Evolutionary conservation across 2,329 filamentous ascomycete species (phyloP), one percentile per base, ranked within the genome.

Genomic region (Berkeleyomyces rouxiae): DNA sequence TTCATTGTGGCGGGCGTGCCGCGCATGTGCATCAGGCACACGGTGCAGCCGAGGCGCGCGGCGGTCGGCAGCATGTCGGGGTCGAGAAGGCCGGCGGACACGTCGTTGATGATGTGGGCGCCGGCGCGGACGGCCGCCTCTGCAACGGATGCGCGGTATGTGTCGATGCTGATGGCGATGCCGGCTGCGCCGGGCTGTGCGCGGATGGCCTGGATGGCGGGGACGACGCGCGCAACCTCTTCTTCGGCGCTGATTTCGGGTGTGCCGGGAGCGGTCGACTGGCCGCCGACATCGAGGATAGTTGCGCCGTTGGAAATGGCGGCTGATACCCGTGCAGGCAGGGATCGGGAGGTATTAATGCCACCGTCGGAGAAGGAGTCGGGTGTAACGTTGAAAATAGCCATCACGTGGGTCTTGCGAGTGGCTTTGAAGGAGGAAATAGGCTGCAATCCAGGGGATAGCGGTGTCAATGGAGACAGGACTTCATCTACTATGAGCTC

Each of bases 301-400:
- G 84, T 86, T 11, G 88, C 89, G 42, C 91, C 90, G 6, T 78
- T 76, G 46, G 74, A 73, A 65, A 95, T 81, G 70, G 90, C 84
- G 9, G 74, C 74, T 73, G 66, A 93, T 80, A 70, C 89, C 84
- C 9, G 74, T 68, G 59, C 77, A 74, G 13, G 91, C 78, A 0
- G 82, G 86, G 10, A 76, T 70, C 10, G 78, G 74, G 36, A 93
- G 78, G 66, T 82, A 71, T 90, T 81, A 7, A 77, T 70, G 7
- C 90, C 90, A 61, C 90, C 92, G 70, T 97, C 91, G 0, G 92
- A 97, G 76, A 99, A 99, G 7, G 92, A 97, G 74, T 99, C 92
- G 0, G 92, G 92, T 0, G 93, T 97, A 61, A 95, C 76, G 73
- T 99, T 99, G 55, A 97, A 78, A 66, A 99, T 95, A 62, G 88